These are phyloP conservation scores for Aspergillus terreus DNA, from an alignment of 2,329 filamentous ascomycete species.

Conservation along the genomic window DNA sequence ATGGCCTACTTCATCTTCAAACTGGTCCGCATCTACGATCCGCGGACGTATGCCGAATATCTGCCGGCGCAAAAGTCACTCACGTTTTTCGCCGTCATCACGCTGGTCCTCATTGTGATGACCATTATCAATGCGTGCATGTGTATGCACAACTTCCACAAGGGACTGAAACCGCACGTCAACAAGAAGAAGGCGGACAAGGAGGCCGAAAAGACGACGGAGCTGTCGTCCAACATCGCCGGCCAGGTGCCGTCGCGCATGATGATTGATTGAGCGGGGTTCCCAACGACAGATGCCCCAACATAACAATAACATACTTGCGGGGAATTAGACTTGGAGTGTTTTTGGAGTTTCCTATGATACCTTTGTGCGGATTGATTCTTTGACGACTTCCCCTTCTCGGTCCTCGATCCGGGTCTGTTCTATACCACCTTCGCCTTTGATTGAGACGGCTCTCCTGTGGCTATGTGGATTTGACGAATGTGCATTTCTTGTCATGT, in stretches of 20 bases:
- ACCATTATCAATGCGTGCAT: constrained; percentile 84
- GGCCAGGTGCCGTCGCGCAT: constrained; percentile 39
- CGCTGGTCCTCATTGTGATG: constrained; percentile 79
- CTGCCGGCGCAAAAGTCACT: constrained; percentile 75
- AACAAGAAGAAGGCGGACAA: constrained; percentile 53
- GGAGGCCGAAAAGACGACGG: constrained; percentile 47
- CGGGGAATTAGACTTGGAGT: constrained; percentile 14
- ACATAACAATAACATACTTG: background rate
- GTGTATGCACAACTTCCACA: constrained; percentile 87
- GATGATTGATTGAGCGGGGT: constrained; percentile 41
- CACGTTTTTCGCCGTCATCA: constrained; percentile 91
- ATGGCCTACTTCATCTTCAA: constrained; percentile 98
- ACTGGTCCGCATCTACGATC: constrained; percentile 88
- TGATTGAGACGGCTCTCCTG: constrained; percentile 13
- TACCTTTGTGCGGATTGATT: constrained; percentile 25
- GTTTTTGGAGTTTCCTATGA: constrained; percentile 26
- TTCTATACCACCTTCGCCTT: constrained; percentile 7
- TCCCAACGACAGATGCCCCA: background rate
- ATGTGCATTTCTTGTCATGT: constrained; percentile 19
- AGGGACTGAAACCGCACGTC: constrained; percentile 84
- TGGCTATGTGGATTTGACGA: constrained; percentile 19
- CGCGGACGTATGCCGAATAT: constrained; percentile 60
- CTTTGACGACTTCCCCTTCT: constrained; percentile 14
- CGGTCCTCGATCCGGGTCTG: constrained; percentile 10
- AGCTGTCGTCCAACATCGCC: constrained; percentile 36